Evolutionary conservation across 2,329 filamentous ascomycete species (phyloP).

Genomic region (Cordyceps cicadae): DNA sequence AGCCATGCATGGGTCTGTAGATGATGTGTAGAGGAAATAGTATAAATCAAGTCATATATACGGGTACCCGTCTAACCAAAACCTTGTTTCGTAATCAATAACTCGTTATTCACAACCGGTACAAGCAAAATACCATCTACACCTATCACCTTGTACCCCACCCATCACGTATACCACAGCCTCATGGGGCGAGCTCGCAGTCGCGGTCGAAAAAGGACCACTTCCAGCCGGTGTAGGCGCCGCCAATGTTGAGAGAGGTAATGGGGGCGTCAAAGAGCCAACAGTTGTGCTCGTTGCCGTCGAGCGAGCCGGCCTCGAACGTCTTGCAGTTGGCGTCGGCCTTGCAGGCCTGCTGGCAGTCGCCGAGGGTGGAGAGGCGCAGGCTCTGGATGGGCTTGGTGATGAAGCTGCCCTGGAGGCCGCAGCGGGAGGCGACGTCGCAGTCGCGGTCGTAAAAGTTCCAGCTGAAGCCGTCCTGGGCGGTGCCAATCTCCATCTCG

Average conservation of each 20-base stretch:
- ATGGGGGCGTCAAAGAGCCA: conserved; percentile 7
- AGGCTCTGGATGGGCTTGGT: conserved; percentile 3
- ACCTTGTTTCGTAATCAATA: background rate
- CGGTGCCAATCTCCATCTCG: conserved; percentile 8
- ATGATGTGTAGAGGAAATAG: background rate
- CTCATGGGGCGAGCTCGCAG: background rate
- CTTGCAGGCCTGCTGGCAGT: conserved; percentile 3
- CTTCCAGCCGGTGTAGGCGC: background rate
- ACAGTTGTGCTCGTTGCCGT: conserved; percentile 9
- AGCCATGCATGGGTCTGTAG: background rate
- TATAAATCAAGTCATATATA: background rate
- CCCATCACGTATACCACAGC: background rate
- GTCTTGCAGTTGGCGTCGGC: conserved; percentile 1
- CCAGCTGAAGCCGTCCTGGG: conserved; percentile 9
- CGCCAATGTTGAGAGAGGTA: background rate
- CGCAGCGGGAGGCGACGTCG: conserved; percentile 1
- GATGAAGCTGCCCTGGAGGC: conserved; percentile 10
- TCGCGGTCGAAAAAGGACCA: conserved; percentile 8
- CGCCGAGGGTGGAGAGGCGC: background rate
- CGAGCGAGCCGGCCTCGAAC: conserved; percentile 4
- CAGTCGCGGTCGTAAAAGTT: conserved; percentile 10
- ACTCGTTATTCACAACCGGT: background rate
- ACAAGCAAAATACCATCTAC: background rate
- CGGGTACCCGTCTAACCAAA: background rate
- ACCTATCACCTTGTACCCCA: background rate